A percentile compares a stretch with the other conserved stretches of the same genome.
Conservation (phyloP, 176 grass and related monocot genomes). For the bread wheat (Triticum aestivum) region IWGSC_CS_RefSeq_v2.1 NC_057803.1:581749026-581749525, state of each 20-base stretch:
- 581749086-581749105: background rate
- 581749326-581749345: background rate
- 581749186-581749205: slow-evolving; percentile 1
- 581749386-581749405: background rate
- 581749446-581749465: background rate
- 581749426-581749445: background rate
- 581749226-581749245: background rate
- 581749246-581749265: background rate
- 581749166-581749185: background rate
- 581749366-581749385: slow-evolving; percentile 1
- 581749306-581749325: background rate
- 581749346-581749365: background rate
- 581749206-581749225: background rate
- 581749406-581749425: slow-evolving; percentile 6
- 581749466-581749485: background rate
- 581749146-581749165: background rate
- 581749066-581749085: slow-evolving; percentile 17
- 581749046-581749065: slow-evolving; percentile 29
- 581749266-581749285: background rate
- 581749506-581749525: background rate
- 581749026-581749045: slow-evolving; percentile 28
- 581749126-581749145: background rate
- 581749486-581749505: background rate
- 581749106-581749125: background rate
- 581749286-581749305: background rate